Evolutionary conservation across 805 yeast species (phyloP).

Genomic region (Metschnikowia cubensis): DNA sequence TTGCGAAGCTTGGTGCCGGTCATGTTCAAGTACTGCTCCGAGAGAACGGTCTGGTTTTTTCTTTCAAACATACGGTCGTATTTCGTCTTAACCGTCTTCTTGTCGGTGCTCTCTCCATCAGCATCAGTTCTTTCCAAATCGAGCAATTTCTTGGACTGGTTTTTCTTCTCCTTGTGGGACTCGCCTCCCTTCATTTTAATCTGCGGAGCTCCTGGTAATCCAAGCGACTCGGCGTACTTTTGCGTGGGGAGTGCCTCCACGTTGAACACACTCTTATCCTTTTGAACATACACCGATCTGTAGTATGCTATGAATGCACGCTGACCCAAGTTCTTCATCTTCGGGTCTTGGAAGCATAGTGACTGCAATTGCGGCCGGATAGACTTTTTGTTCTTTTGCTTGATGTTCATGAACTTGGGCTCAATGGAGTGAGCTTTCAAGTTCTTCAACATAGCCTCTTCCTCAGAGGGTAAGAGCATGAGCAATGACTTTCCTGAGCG

Average conservation of each 20-base stretch:
- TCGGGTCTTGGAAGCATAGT: constrained; percentile 86
- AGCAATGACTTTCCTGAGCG: constrained; percentile 77
- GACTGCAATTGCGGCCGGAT: constrained; percentile 85
- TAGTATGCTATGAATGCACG: constrained; percentile 92
- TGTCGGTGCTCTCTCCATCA: constrained; percentile 55
- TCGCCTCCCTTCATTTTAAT: constrained; percentile 62
- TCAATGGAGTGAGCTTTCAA: constrained; percentile 62
- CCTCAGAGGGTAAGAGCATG: constrained; percentile 81
- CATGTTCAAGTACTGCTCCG: constrained; percentile 81
- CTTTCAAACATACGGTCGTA: constrained; percentile 96
- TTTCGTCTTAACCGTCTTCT: constrained; percentile 62
- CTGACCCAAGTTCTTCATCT: constrained; percentile 88
- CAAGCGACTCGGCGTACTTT: constrained; percentile 80
- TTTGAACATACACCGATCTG: constrained; percentile 78
- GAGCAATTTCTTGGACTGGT: constrained; percentile 68
- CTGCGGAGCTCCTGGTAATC: constrained; percentile 95
- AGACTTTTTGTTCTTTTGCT: constrained; percentile 65
- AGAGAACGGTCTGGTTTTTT: constrained; percentile 84
- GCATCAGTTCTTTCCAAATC: constrained; percentile 47
- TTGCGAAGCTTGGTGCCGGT: constrained; percentile 40
- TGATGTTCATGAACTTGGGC: constrained; percentile 67
- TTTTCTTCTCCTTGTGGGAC: constrained; percentile 71
- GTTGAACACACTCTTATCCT: constrained; percentile 81
- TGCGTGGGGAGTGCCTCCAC: constrained; percentile 75
- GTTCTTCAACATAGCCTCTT: constrained; percentile 65